These are phyloP conservation scores for Entophlyctis luteolus DNA, from an alignment of 192 early-diverging fungal genomes.

Conservation along the genomic window DNA sequence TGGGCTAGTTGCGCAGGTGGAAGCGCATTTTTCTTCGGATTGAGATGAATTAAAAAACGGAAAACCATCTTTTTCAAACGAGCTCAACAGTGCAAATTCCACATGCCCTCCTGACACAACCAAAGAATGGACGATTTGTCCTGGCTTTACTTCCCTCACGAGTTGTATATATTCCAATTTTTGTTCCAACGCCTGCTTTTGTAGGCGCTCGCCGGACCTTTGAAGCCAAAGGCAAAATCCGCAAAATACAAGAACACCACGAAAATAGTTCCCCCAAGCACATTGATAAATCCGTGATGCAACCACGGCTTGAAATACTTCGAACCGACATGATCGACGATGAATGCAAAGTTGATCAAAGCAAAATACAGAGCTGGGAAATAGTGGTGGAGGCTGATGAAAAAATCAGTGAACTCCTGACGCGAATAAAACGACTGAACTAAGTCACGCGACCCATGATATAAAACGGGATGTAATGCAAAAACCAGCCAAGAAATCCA, in stretches of 20 bases:
- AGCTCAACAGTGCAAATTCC: no score
- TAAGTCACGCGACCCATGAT: slow-evolving; percentile 97
- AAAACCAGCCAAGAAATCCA: slow-evolving; percentile 80
- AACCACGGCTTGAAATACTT: slow-evolving; percentile 37
- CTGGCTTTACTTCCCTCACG: background rate
- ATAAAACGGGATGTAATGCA: slow-evolving; percentile 92
- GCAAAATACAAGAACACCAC: slow-evolving; percentile 72
- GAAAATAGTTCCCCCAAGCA: slow-evolving; percentile 39
- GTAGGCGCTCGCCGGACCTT: slow-evolving; percentile 56
- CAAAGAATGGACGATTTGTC: no score
- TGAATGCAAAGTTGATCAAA: slow-evolving; percentile 70
- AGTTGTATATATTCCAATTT: slow-evolving; percentile 74
- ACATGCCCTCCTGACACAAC: no score
- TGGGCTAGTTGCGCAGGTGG: background rate
- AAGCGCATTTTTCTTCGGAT: no score
- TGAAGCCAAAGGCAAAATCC: slow-evolving; percentile 79
- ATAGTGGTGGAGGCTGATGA: slow-evolving; percentile 82
- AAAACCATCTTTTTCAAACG: no score
- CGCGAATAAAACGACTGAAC: slow-evolving; percentile 27
- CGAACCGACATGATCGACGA: slow-evolving; percentile 68
- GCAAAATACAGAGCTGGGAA: slow-evolving; percentile 94
- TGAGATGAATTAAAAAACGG: no score
- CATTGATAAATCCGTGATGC: slow-evolving; percentile 23
- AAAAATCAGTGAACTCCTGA: background rate
- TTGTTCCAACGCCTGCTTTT: slow-evolving; percentile 66